These are phyloP conservation scores for Termitomyces sp. DNA, from an alignment of 768 basidiomycete species.

Conservation along the genomic window DNA sequence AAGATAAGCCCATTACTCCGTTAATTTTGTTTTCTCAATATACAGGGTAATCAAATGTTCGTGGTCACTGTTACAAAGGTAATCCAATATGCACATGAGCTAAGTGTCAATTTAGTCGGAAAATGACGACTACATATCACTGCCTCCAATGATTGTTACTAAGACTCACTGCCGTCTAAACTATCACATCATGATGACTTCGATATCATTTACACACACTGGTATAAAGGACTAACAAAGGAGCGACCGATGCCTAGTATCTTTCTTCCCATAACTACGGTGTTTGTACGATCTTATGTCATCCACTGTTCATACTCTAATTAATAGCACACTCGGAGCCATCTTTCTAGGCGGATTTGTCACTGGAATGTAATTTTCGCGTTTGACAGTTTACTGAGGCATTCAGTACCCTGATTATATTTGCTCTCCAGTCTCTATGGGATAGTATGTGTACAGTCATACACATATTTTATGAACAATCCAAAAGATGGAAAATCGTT, in stretches of 20 bases:
- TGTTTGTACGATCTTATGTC: neutral
- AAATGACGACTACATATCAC: no score
- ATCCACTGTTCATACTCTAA: neutral
- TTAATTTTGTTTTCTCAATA: no score
- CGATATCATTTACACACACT: neutral
- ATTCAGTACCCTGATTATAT: neutral
- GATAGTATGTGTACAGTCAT: slow-evolving; percentile 2
- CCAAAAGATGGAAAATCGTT: neutral
- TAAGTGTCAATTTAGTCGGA: no score
- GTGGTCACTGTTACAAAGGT: no score
- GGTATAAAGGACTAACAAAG: neutral
- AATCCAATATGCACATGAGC: no score
- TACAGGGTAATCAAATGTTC: no score
- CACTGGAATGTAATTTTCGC: neutral
- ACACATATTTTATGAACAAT: neutral
- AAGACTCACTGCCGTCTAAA: neutral
- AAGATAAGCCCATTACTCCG: no score
- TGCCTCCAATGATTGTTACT: neutral
- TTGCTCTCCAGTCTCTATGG: slow-evolving; percentile 3
- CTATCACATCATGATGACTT: neutral
- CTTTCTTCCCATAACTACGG: neutral
- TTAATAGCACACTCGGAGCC: neutral
- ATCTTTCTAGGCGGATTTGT: neutral
- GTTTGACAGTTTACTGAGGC: neutral
- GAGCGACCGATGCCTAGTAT: neutral